Evolutionary conservation across 495 filamentous ascomycete species (phyloP).

Genomic region (Staphylotrichum longicolle): DNA sequence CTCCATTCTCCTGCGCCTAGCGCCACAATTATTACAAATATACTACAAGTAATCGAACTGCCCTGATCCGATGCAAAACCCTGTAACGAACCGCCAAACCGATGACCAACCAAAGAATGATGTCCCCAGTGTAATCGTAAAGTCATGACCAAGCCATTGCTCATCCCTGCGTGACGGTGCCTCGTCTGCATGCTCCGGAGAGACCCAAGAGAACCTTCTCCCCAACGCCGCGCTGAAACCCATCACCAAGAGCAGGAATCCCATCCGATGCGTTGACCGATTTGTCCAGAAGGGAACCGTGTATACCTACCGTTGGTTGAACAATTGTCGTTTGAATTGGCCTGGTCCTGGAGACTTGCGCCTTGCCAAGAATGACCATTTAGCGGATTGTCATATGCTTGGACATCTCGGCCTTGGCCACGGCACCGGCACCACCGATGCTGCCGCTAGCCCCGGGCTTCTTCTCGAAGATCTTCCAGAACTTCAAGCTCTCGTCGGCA

Average conservation of each 20-base stretch:
- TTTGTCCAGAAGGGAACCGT: constrained; percentile 36
- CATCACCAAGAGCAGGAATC: constrained; percentile 35
- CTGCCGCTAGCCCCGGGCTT: constrained; percentile 69
- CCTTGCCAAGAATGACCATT: constrained; percentile 14
- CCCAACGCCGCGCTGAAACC: constrained; percentile 49
- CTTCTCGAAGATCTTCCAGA: constrained; percentile 99
- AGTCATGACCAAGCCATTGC: constrained; percentile 27
- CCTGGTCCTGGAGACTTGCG: background rate
- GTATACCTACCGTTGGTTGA: constrained; percentile 49
- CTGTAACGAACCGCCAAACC: background rate
- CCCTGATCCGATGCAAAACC: constrained; percentile 17
- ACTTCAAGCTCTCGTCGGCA: constrained; percentile 95
- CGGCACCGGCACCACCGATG: constrained; percentile 56
- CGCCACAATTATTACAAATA: constrained; percentile 22
- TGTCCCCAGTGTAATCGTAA: constrained; percentile 15
- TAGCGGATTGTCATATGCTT: constrained; percentile 99
- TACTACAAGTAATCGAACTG: constrained; percentile 19
- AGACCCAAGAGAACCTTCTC: constrained; percentile 9
- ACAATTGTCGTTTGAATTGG: constrained; percentile 3
- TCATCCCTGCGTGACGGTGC: constrained; percentile 25
- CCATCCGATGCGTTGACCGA: constrained; percentile 28
- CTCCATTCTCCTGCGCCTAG: constrained; percentile 7
- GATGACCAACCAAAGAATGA: constrained; percentile 2
- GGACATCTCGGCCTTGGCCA: constrained; percentile 64
- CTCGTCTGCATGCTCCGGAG: constrained; percentile 18